These are phyloP conservation scores for Kalmanozyma brasiliensis DNA, from an alignment of 1,284 basidiomycete genomes.

Conservation along the genomic window DNA sequence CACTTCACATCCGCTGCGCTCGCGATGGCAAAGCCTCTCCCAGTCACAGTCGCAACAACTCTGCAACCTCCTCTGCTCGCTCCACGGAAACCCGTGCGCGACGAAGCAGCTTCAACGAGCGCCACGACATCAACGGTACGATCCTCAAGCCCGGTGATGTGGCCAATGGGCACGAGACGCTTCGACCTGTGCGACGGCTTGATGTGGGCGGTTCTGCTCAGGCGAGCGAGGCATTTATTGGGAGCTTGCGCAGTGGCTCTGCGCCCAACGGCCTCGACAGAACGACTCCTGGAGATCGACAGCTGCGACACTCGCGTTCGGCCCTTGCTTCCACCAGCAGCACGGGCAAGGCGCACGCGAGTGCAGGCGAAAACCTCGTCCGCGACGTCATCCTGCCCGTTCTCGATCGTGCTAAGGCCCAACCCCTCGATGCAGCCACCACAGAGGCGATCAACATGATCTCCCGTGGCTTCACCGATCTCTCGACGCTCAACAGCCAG, in stretches of 20 bases:
- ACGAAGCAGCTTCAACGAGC: slow-evolving; percentile 70
- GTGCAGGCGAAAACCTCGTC: slow-evolving; percentile 50
- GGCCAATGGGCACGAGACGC: slow-evolving; percentile 76
- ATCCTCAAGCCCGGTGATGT: slow-evolving; percentile 82
- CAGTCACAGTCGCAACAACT: slow-evolving; percentile 33
- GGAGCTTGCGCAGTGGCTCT: slow-evolving; percentile 64
- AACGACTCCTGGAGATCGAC: slow-evolving; percentile 16
- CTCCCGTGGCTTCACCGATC: slow-evolving; percentile 84
- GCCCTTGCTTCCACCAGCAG: slow-evolving; percentile 35
- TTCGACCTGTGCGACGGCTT: slow-evolving; percentile 90
- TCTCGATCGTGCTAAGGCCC: slow-evolving; percentile 50
- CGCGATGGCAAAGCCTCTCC: slow-evolving; percentile 47
- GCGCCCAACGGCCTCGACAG: slow-evolving; percentile 31
- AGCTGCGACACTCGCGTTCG: slow-evolving; percentile 39
- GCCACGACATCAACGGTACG: slow-evolving; percentile 78
- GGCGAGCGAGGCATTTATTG: slow-evolving; percentile 82
- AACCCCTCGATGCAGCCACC: slow-evolving; percentile 86
- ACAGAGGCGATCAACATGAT: slow-evolving; percentile 90
- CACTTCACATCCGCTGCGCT: slow-evolving; percentile 37
- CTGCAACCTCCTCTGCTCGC: slow-evolving; percentile 27
- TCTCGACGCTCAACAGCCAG: slow-evolving; percentile 82
- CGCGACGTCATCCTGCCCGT: slow-evolving; percentile 57
- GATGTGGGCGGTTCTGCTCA: slow-evolving; percentile 81
- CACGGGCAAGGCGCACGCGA: slow-evolving; percentile 33
- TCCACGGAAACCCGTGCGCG: slow-evolving; percentile 25